Percentiles rank a stretch among this genome's conserved stretches.
These are phyloP conservation scores for Phytophthora sp. DNA, from an alignment of 352 stramenopile species.

Conservation along the genomic window DNA sequence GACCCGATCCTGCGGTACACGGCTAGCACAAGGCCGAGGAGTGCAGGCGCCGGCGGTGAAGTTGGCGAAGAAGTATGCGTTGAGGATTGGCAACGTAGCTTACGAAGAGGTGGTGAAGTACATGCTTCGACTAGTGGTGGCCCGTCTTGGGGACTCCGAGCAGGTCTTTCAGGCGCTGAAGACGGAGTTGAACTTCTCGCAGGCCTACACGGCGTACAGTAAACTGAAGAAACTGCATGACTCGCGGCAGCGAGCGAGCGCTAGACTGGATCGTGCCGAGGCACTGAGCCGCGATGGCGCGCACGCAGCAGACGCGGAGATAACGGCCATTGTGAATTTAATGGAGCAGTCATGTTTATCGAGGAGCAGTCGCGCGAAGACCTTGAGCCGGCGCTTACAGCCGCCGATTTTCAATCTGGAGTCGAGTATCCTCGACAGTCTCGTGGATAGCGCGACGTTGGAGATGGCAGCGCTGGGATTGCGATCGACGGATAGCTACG, in stretches of 20 bases:
- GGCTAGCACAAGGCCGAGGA: constrained; percentile 46
- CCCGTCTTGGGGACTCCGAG: constrained; percentile 36
- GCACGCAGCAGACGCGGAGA: neutral
- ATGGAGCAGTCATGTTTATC: constrained; percentile 24
- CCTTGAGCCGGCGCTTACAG: constrained; percentile 38
- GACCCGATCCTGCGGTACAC: constrained; percentile 71
- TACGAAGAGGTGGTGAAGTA: constrained; percentile 52
- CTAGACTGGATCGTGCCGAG: constrained; percentile 12
- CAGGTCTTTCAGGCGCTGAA: constrained; percentile 44
- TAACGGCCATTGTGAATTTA: constrained; percentile 26
- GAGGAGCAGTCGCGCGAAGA: constrained; percentile 5
- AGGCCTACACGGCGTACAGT: constrained; percentile 44
- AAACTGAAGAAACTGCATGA: constrained; percentile 41
- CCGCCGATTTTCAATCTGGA: constrained; percentile 57
- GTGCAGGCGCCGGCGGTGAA: constrained; percentile 29
- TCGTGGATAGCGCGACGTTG: constrained; percentile 14
- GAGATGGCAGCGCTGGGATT: constrained; percentile 41
- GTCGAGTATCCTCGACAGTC: constrained; percentile 49
- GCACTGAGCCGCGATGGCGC: constrained; percentile 11
- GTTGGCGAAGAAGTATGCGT: constrained; percentile 22
- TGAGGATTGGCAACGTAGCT: constrained; percentile 20
- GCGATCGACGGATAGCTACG: constrained; percentile 63
- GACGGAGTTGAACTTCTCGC: constrained; percentile 35
- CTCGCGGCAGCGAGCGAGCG: constrained; percentile 7
- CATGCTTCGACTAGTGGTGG: constrained; percentile 43